These are phyloP conservation scores for Phaeosphaeria sp. DNA, from an alignment of 2,329 filamentous ascomycete species.

Conservation along the genomic window DNA sequence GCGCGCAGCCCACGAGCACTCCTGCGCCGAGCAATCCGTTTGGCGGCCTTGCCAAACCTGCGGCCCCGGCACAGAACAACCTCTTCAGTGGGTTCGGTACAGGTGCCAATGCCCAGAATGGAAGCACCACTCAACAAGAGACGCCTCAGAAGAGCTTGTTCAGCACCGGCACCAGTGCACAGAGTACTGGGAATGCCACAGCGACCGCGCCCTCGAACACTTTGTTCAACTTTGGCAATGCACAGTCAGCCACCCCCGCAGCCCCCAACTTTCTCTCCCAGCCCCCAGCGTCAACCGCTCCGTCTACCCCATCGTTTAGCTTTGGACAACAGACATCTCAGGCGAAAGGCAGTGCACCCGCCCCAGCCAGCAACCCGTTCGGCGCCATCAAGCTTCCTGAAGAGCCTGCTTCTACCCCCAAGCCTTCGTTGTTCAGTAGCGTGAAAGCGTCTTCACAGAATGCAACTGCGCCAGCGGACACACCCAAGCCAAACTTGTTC, in stretches of 20 bases:
- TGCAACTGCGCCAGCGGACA: constrained; percentile 13
- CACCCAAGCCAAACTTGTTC: constrained; percentile 29
- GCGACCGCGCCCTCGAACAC: constrained; percentile 15
- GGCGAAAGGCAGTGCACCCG: constrained; percentile 13
- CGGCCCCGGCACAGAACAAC: constrained; percentile 17
- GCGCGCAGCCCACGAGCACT: not conserved
- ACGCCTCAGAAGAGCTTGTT: constrained; percentile 18
- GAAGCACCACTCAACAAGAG: constrained; percentile 5
- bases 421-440: constrained; percentile 16
- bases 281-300: constrained; percentile 13
- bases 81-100: constrained; percentile 26
- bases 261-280: constrained; percentile 22
- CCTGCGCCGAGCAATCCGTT: constrained; percentile 16
- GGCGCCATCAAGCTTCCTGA: constrained; percentile 19
- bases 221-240: constrained; percentile 22
- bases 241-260: constrained; percentile 5
- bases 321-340: constrained; percentile 19
- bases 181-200: constrained; percentile 13
- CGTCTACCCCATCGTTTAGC: constrained; percentile 12
- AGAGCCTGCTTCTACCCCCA: constrained; percentile 4
- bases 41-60: constrained; percentile 18
- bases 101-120: constrained; percentile 21
- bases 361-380: constrained; percentile 21
- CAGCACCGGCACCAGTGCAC: constrained; percentile 18
- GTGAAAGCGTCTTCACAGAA: constrained; percentile 8